Base-by-base conservation (phyloP, 768 basidiomycete species). In the Mycena floridula region DNA sequence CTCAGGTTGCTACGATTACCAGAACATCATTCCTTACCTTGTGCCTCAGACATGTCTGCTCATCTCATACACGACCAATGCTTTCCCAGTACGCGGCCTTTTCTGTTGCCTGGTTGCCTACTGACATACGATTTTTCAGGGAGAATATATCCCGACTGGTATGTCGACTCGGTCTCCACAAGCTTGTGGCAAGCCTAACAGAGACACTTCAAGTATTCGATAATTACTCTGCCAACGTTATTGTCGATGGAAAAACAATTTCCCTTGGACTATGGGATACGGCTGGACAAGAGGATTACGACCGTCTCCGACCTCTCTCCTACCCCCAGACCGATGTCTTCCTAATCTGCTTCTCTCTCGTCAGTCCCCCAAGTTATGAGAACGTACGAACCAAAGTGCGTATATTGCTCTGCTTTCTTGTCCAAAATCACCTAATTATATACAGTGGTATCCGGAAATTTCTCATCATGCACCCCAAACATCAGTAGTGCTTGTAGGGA, bases 291-390 rank as follows among this genome's bases (percentile, higher is more conserved):
- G 96, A 99, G 67, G 95, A 99, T 72, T 99, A 95, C 62, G 92
- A 95, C 69, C 86, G 96, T 36, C 86, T 99, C 55, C 85, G 96
- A 55, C 96, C 96, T 42, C 78, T 99, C 56, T 95, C 91, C 51
- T 99, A 99, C 70, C 96, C 96, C 21, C 96, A 98, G 69, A 98
- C 96, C 35, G 95, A 99, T 64, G 93, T 99, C 47, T 99, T 99
- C 73, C 74, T 99, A 68, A 94, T 99, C 62, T 99, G 96, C 66
- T 99, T 99, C 73, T 95, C 92, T 40, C 79, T 99, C 50, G 95
- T 98, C 61, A 91, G 89, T 60, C 96, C 96, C 27, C 95, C 96
- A 20, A 92, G 89, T 67, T 98, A 92, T 63, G 95, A 99, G 68
- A 99, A 99, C 74, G 95, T 98, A 52, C 82, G 87, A 67, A 96